A percentile compares a stretch with the other conserved stretches of the same genome.
Conservation (phyloP, 345 rosid genomes). For the Ceriops zippeliana region DNA sequence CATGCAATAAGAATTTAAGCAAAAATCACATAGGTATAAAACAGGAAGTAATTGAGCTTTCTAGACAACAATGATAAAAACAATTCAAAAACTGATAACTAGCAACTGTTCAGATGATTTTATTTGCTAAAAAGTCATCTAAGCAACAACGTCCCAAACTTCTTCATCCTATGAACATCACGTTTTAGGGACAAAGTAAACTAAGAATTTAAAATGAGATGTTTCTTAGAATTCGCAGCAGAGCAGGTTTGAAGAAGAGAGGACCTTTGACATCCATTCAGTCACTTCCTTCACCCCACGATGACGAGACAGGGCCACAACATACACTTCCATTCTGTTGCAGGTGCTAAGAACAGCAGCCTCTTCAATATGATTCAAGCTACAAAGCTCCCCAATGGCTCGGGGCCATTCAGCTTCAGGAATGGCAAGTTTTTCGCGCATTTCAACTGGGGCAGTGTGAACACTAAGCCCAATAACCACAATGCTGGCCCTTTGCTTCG, state of each 20-base stretch:
- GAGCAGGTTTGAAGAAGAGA: slow-evolving; percentile 3
- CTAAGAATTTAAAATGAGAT: neutral
- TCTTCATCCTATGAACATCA: too few relatives aligned
- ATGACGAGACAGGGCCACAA: slow-evolving; percentile 49
- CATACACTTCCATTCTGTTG: slow-evolving; percentile 54
- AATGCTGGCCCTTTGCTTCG: slow-evolving; percentile 50
- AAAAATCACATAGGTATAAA: neutral
- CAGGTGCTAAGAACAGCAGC: slow-evolving; percentile 58
- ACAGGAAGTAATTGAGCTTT: too few relatives aligned
- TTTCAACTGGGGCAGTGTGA: slow-evolving; percentile 46
- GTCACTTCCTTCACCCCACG: slow-evolving; percentile 56
- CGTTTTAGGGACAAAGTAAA: neutral
- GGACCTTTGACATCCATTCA: slow-evolving; percentile 67
- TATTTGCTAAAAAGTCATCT: neutral
- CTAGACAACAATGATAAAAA: neutral
- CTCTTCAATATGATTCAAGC: slow-evolving; percentile 79
- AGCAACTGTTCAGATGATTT: neutral
- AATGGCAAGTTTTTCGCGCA: slow-evolving; percentile 54
- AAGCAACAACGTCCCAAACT: neutral
- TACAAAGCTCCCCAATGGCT: slow-evolving; percentile 63
- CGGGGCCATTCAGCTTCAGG: slow-evolving; percentile 60
- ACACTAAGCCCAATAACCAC: slow-evolving; percentile 49
- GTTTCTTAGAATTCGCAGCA: neutral
- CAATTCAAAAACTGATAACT: neutral
- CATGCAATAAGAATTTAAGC: neutral